Evolutionary conservation across 305 asterid genomes (phyloP).

Genomic region (Fraxinus sp.): DNA sequence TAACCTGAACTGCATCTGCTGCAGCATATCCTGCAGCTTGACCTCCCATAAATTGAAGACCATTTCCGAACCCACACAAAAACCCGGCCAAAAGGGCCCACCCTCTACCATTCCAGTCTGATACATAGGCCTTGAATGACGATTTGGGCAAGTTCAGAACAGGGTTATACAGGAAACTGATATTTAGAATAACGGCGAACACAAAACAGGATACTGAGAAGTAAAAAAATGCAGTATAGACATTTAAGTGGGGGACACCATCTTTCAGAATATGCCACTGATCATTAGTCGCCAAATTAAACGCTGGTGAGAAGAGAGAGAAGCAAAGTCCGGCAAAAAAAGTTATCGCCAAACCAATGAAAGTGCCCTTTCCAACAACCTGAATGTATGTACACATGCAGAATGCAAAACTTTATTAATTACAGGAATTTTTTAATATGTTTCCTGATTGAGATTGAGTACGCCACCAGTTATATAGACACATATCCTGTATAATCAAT

Average conservation of each 20-base stretch:
- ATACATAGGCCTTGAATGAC: slow-evolving; percentile 40
- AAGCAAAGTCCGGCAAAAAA: slow-evolving; percentile 56
- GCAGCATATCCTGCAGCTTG: slow-evolving; percentile 74
- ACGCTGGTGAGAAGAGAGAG: slow-evolving; percentile 55
- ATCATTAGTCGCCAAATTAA: slow-evolving; percentile 63
- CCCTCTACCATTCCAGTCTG: slow-evolving; percentile 59
- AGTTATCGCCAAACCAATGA: slow-evolving; percentile 43
- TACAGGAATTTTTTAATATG: not conserved
- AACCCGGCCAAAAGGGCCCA: slow-evolving; percentile 62
- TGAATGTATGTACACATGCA: slow-evolving; percentile 15
- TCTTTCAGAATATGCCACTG: slow-evolving; percentile 45
- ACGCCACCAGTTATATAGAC: not conserved
- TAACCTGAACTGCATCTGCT: slow-evolving; percentile 65
- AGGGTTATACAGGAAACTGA: slow-evolving; percentile 47
- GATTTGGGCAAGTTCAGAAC: slow-evolving; percentile 42
- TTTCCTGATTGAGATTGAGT: not conserved
- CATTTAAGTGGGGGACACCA: slow-evolving; percentile 51
- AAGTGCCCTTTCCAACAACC: slow-evolving; percentile 53
- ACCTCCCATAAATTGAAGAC: slow-evolving; percentile 66
- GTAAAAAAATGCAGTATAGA: slow-evolving; percentile 55
- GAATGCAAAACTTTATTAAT: not conserved
- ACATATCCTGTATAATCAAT: not conserved
- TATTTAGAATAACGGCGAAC: slow-evolving; percentile 42
- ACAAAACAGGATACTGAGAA: slow-evolving; percentile 51
- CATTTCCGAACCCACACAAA: slow-evolving; percentile 59